Base-by-base conservation (phyloP, 495 filamentous ascomycete species). In the Polyplosphaeria fusca region DNA sequence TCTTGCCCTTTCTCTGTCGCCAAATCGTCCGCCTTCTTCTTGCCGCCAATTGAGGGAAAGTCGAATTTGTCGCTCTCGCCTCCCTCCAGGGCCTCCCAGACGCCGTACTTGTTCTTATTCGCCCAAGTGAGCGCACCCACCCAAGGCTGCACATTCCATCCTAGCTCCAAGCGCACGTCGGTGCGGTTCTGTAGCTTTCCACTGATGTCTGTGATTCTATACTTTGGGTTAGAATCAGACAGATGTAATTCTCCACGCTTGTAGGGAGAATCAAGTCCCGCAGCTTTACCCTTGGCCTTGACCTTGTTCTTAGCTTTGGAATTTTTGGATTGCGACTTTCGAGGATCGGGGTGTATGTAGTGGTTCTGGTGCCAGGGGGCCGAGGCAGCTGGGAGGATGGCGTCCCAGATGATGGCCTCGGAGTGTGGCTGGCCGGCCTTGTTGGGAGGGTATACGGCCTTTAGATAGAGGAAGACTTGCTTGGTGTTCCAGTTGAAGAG, bases 401-500 rank as follows among this genome's bases (percentile, higher is more conserved):
- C 77, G 72, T 98, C 93, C 93, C 93, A 98, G 74, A 98, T 88
- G 30, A 98, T 82, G 63, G 88, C 88, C 72, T 90, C 82, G 62
- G 81, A 77, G 48, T 67, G 63, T 14, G 73, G 77, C 47, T 70
- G 54, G 69, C 66, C 72, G 77, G 68, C 62, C 60, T 70, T 68
- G 52, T 70, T 64, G 20, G 82, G 79, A 46, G 91, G 86, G 79
- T 92, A 98, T 22, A 83, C 82, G 28, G 91, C 91, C 45, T 87
- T 88, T 43, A 98, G 82, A 79, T 93, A 98, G 71, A 94, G 82
- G 74, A 97, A 99, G 64, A 97, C 73, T 73, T 96, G 90, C 73
- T 99, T 99, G n/a, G 93, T 99, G 77, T 99, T 99, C 94, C 94
- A 99, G 73, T 87, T 95, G 83, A 96, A 96, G 66, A 99, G 85